Evolutionary conservation across 1,139 yeast species (phyloP), one percentile per base, ranked within the genome.

Genomic region (Taphrina sp.): DNA sequence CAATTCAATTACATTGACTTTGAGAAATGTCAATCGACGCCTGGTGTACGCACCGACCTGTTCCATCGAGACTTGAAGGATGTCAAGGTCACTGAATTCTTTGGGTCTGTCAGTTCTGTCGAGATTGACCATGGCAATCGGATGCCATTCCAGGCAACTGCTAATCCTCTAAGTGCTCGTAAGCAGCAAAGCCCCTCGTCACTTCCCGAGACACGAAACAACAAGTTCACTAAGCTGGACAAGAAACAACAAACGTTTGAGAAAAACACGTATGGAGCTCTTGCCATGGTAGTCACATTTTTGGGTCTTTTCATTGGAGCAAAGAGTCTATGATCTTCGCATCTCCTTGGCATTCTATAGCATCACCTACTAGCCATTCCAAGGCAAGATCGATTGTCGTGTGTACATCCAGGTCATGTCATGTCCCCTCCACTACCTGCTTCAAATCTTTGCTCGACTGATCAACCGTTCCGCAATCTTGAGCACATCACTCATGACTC

Each of bases 401-500:
- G n/a, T n/a, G n/a, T n/a, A n/a, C n/a, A n/a, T n/a, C n/a, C n/a
- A n/a, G n/a, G n/a, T n/a, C n/a, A n/a, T n/a, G n/a, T n/a, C n/a
- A n/a, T n/a, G n/a, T n/a, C n/a, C n/a, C n/a, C n/a, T n/a, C n/a
- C n/a, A n/a, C n/a, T n/a, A n/a, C n/a, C n/a, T n/a, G n/a, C n/a
- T n/a, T n/a, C n/a, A n/a, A n/a, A 43, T 43, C 12, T 31, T 43
- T 3, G 47, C 14, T 20, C 31, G 29, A 19, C 26, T 31, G 12
- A 43, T 31, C 38, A 43, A 20, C 7, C 47, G 47, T 31, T 43
- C 90, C 42, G 95, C 95, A 64, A 87, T 82, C 75, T 86, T 90
- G 69, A 94, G 79, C 31, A 87, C 82, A 70, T 92, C 98, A 53
- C 95, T 95, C 65, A 92, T 78, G 49, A 94, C 96, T 71, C 98